phyloP scores from a whole-genome alignment of 2,329 filamentous ascomycete species.

The Colletotrichum noveboracense region DNA sequence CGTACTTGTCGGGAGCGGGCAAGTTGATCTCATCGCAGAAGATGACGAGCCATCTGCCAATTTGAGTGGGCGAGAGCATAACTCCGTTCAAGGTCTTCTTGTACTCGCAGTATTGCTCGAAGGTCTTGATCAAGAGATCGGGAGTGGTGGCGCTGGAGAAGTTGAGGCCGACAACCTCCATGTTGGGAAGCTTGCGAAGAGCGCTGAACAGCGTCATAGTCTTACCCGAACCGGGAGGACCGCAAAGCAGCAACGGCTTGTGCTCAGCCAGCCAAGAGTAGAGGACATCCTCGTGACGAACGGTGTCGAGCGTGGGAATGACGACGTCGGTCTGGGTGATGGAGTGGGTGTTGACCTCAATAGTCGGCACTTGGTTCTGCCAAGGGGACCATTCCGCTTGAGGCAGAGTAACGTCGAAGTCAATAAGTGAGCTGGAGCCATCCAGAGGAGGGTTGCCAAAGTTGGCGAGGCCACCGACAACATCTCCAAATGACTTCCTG shows the following conservation, averaged over 20 bases:
- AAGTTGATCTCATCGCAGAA: constrained; percentile 99
- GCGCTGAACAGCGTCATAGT: constrained; percentile 99
- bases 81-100: constrained; percentile 98
- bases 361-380: constrained; percentile 91
- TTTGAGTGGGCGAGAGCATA: constrained; percentile 93
- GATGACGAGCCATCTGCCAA: constrained; percentile 95
- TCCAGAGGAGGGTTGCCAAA: constrained; percentile 85
- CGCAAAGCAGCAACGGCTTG: constrained; percentile 94
- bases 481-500: constrained; percentile 88
- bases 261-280: constrained; percentile 99
- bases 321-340: constrained; percentile 98
- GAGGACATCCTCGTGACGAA: constrained; percentile 97
- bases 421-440: constrained; percentile 85
- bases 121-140: constrained; percentile 97
- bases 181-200: constrained; percentile 93
- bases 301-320: constrained; percentile 95
- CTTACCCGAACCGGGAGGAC: constrained; percentile 97
- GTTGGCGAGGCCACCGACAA: constrained; percentile 79
- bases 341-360: constrained; percentile 98
- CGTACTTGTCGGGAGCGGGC: constrained; percentile 96
- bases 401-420: constrained; percentile 90
- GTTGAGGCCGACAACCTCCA: constrained; percentile 99
- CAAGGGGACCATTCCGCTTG: constrained; percentile 89
- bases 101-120: constrained; percentile 99
- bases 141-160: constrained; percentile 99